Evolutionary conservation across 2,329 filamentous ascomycete genomes (phyloP).

Genomic region (Colletotrichum lindemuthianum): DNA sequence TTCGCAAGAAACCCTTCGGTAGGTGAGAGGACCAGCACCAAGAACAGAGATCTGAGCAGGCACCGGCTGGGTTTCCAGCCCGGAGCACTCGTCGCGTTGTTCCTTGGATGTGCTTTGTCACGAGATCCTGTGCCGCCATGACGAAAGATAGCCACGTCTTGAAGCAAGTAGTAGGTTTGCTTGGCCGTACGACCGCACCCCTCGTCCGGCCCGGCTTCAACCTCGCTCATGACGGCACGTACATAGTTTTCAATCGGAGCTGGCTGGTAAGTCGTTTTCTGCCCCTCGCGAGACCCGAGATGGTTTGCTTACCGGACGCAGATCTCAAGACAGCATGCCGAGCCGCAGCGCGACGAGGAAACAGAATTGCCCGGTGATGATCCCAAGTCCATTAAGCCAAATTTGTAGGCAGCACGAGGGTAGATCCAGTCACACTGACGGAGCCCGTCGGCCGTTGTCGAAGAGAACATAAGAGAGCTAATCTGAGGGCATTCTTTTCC

Average conservation of each 20-base stretch:
- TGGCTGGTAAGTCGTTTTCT: conserved; percentile 28
- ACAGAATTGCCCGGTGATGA: conserved; percentile 48
- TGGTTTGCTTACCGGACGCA: conserved; percentile 4
- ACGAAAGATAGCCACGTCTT: conserved; percentile 37
- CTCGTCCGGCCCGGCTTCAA: conserved; percentile 11
- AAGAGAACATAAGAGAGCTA: conserved; percentile 54
- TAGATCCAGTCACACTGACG: conserved; percentile 26
- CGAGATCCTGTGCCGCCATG: conserved; percentile 37
- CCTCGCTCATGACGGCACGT: conserved; percentile 36
- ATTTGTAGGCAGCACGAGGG: conserved; percentile 51
- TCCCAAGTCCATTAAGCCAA: conserved; percentile 50
- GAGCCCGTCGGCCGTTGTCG: conserved; percentile 43
- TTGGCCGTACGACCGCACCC: conserved; percentile 21
- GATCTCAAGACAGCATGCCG: conserved; percentile 24
- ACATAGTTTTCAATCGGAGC: conserved; percentile 55
- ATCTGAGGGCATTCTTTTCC: conserved; percentile 48
- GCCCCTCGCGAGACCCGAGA: background rate
- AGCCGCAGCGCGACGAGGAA: conserved; percentile 32
- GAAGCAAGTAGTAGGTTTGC: conserved; percentile 10
- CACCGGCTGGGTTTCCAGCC: conserved; percentile 9
- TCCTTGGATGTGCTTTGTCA: conserved; percentile 4
- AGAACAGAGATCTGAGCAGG: conserved; percentile 51
- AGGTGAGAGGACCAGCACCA: conserved; percentile 38
- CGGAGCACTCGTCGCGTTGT: conserved; percentile 18
- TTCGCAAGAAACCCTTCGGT: conserved; percentile 26